Evolutionary conservation across 2,329 filamentous ascomycete species (phyloP).

Genomic region (Diplodia corticola): DNA sequence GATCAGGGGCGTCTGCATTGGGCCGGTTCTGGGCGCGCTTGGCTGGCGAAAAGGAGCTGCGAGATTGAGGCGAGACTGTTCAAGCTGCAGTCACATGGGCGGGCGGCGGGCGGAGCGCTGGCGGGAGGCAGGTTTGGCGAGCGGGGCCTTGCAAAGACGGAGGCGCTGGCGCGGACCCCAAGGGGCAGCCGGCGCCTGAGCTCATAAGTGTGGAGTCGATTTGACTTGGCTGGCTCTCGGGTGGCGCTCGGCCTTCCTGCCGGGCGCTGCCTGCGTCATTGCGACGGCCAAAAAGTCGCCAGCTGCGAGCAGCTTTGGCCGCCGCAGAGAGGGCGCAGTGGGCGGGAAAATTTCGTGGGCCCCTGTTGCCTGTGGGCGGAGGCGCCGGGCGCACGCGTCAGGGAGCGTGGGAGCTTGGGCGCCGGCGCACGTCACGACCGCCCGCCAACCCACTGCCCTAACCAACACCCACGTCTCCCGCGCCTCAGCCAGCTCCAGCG

Average conservation of each 20-base stretch:
- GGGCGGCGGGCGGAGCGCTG: neutral
- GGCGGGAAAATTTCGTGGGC: conserved; percentile 16
- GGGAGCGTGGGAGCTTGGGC: no score
- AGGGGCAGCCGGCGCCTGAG: conserved; percentile 7
- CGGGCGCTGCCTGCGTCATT: conserved; percentile 20
- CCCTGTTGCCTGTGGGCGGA: neutral
- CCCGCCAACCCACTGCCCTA: neutral
- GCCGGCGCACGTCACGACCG: neutral
- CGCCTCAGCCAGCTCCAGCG: neutral
- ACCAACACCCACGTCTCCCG: neutral
- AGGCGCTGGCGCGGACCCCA: neutral
- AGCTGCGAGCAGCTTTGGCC: neutral
- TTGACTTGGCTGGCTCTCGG: neutral
- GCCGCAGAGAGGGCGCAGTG: neutral
- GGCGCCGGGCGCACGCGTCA: neutral
- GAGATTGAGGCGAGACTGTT: neutral
- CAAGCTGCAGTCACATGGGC: neutral
- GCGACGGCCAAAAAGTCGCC: neutral
- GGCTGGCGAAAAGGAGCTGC: neutral
- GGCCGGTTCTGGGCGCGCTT: neutral
- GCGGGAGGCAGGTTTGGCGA: conserved; percentile 22
- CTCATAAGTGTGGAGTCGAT: neutral
- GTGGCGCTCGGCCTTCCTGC: conserved; percentile 21
- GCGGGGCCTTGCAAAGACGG: conserved; percentile 1
- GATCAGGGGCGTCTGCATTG: conserved; percentile 1